Evolutionary conservation across 108 stramenopile genomes (phyloP).

Genomic region (Schizochytrium sp.): DNA sequence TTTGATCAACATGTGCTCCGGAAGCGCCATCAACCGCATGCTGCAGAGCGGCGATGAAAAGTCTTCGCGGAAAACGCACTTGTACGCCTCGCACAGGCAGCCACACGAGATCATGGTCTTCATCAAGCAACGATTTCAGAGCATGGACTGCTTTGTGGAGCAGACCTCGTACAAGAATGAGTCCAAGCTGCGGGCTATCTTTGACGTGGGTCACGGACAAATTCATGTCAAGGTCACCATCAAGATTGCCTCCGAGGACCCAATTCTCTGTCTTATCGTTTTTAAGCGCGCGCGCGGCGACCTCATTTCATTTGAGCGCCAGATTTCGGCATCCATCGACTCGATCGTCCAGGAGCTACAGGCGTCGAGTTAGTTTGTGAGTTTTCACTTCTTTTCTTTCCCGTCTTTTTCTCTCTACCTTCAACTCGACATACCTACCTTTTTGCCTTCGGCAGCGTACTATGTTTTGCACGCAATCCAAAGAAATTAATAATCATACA

Average conservation of each 20-base stretch:
- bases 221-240: neutral
- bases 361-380: neutral
- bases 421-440: too few relatives aligned
- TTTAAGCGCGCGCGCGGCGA: slow-evolving; percentile 14
- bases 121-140: neutral
- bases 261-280: neutral
- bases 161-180: slow-evolving; percentile 5
- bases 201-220: neutral
- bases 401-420: neutral
- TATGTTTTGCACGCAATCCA: too few relatives aligned
- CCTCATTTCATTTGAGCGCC: neutral
- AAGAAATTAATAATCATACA: too few relatives aligned
- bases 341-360: neutral
- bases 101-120: neutral
- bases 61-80: neutral
- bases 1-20: slow-evolving; percentile 24
- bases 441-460: too few relatives aligned
- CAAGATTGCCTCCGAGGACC: neutral
- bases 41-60: slow-evolving; percentile 7
- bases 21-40: slow-evolving; percentile 9
- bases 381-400: neutral
- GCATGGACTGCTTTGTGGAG: neutral
- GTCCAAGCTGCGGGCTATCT: neutral
- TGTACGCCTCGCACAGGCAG: neutral
- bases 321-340: neutral